Conservation (phyloP, 192 early-diverging fungal genomes). For the Rhizophagus clarus region DNA sequence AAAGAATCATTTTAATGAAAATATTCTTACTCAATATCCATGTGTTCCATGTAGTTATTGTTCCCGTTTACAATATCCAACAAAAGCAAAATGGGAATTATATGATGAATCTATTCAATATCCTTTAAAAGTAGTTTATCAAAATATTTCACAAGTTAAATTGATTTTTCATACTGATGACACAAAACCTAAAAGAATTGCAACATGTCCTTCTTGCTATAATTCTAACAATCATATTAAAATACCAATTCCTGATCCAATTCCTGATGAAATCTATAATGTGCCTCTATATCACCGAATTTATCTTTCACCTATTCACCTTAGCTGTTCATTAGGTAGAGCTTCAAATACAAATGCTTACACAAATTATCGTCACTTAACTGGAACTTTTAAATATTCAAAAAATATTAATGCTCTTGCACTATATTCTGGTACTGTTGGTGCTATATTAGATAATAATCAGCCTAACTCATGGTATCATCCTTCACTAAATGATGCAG, state of each 20-base stretch:
- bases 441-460: slow-evolving; percentile 1
- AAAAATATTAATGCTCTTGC: neutral
- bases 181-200: neutral
- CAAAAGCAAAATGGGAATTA: neutral
- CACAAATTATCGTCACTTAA: neutral
- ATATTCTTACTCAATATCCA: neutral
- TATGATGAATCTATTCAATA: neutral
- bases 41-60: neutral
- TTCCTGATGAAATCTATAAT: neutral
- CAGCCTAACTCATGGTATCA: neutral
- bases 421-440: neutral
- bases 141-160: no score
- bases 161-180: no score
- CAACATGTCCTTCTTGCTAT: neutral
- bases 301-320: neutral
- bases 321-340: neutral
- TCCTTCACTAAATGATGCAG: neutral
- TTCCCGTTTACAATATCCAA: neutral
- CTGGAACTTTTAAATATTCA: neutral
- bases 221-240: neutral
- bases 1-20: neutral
- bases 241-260: neutral
- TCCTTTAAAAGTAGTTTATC: no score
- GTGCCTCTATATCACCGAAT: neutral
- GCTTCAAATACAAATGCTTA: neutral